Evolutionary conservation across 768 basidiomycete species (phyloP), one percentile per base, ranked within the genome.

Genomic region (Mycena latifolia): DNA sequence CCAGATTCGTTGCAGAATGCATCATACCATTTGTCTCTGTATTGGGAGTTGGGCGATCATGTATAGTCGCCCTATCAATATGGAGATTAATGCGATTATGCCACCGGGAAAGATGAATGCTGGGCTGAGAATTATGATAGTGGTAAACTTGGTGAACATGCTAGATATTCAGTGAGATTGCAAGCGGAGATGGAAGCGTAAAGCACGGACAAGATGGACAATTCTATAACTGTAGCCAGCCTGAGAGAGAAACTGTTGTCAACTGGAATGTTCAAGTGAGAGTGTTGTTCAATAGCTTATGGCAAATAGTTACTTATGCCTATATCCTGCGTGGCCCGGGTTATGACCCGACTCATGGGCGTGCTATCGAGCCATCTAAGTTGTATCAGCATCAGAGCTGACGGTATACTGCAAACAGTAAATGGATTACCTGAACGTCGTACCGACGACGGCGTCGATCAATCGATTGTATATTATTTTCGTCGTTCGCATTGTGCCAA

Each of bases 21-120:
- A 79, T 57, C 84, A 85, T 47, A 82, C 84, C 84, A 85, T 83
- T 73, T 87, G 84, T 22, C 87, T 79, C 76, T 88, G 88, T 64
- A 87, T 82, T 15, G 82, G 80, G 18, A 88, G 77, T 66, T 89
- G 88, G 6, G 85, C 84, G 63, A 80, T 81, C 71, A 88, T 86
- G 72, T 88, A 88, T 17, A 87, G 72, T 39, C 82, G 80, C 31
- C 85, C 86, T 18, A 81, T 68, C 65, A 80, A 74, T n/a, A 67
- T 78, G 3, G 86, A 87, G 9, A 84, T 18, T 10, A 78, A 52
- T 8, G 75, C 72, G 14, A 84, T 70, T 10, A 75, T 24, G 29
- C 77, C 43, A 6, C 82, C 81, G 0, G 83, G 82, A 1, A 82
- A 22, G 29, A 81, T 63, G 71, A 85, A 85, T 4, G 77, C 57